A percentile compares a stretch with the other conserved stretches of the same genome.
phyloP scores from a whole-genome alignment of 805 yeast species.

The Starmerella floris region DNA sequence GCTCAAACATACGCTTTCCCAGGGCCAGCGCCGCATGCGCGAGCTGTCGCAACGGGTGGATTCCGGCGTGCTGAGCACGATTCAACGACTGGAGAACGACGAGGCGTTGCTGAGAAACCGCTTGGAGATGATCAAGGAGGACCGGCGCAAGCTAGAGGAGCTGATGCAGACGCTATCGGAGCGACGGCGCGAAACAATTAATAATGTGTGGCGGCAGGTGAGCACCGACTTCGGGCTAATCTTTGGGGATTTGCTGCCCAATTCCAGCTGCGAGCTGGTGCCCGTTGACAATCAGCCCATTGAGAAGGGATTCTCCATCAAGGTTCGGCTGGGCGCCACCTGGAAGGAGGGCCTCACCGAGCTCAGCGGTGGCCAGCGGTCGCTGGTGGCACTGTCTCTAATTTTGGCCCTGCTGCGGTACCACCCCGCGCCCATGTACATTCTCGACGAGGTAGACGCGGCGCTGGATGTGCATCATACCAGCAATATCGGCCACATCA shows the following conservation, averaged over 20 bases:
- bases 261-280: slow-evolving; percentile 75
- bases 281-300: slow-evolving; percentile 57
- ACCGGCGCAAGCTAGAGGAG: slow-evolving; percentile 74
- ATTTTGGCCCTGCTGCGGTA: slow-evolving; percentile 85
- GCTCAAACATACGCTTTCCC: slow-evolving; percentile 5
- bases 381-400: slow-evolving; percentile 80
- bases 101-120: slow-evolving; percentile 15
- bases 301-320: slow-evolving; percentile 80
- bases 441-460: slow-evolving; percentile 95
- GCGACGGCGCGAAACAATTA: slow-evolving; percentile 69
- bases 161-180: slow-evolving; percentile 73
- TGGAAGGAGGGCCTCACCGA: slow-evolving; percentile 96
- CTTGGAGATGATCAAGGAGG: slow-evolving; percentile 35
- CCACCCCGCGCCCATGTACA: slow-evolving; percentile 98
- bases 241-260: slow-evolving; percentile 77
- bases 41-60: slow-evolving; percentile 13
- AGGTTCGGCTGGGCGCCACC: slow-evolving; percentile 75
- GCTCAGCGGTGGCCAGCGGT: slow-evolving; percentile 92
- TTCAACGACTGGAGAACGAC: slow-evolving; percentile 16
- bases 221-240: slow-evolving; percentile 80
- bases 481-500: slow-evolving; percentile 91
- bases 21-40: slow-evolving; percentile 11
- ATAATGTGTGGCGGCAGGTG: slow-evolving; percentile 76
- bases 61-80: slow-evolving; percentile 14
- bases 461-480: slow-evolving; percentile 95